Conservation (phyloP, 768 basidiomycete species). For the Dictyophora rubrovolvata region DNA sequence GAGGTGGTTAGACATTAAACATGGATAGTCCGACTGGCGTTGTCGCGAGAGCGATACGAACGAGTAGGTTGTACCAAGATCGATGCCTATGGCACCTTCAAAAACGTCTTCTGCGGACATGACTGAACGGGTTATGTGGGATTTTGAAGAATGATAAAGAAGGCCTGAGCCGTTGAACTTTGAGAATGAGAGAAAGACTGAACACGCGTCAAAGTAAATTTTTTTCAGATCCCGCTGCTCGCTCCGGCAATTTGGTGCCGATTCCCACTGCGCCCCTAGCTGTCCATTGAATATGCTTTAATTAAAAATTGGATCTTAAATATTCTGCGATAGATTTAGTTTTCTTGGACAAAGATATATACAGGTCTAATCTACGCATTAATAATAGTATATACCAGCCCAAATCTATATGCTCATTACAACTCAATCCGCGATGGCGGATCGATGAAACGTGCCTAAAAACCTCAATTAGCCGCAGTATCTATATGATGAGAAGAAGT, state of each 20-base stretch:
- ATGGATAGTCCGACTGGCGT: neutral
- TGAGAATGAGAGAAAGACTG: neutral
- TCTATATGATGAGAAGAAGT: conserved; percentile 1
- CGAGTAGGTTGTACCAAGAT: conserved; percentile 97
- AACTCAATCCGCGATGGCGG: neutral
- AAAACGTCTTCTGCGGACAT: conserved; percentile 77
- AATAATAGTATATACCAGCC: neutral
- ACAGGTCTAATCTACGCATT: neutral
- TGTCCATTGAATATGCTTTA: neutral
- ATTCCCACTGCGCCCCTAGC: neutral
- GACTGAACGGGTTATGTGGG: conserved; percentile 23
- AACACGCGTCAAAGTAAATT: conserved; percentile 7
- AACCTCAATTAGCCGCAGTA: neutral
- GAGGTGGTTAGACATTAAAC: neutral
- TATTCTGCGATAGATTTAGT: neutral
- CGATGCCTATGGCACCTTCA: conserved; percentile 95
- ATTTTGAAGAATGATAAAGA: conserved; percentile 20
- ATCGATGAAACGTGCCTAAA: neutral
- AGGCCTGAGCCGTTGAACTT: conserved; percentile 7
- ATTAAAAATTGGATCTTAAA: neutral
- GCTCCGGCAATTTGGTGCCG: neutral
- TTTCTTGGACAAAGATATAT: neutral
- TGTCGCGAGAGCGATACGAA: conserved; percentile 26
- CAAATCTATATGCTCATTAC: neutral
- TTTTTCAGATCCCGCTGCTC: conserved; percentile 7